These are phyloP conservation scores for Loxodes magnus DNA, from an alignment of 73 alveolate genomes.

Conservation along the genomic window DNA sequence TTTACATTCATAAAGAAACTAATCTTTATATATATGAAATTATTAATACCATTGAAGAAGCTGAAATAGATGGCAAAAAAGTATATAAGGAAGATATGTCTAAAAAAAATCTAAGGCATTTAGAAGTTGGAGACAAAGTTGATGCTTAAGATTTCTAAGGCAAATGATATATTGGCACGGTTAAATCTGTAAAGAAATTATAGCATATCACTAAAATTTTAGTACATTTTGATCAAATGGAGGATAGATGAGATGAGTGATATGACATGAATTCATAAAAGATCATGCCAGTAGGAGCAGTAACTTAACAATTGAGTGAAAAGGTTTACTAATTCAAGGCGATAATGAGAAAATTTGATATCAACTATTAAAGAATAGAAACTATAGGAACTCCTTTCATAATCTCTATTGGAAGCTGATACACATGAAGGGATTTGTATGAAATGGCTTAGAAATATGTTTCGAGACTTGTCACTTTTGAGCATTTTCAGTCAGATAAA, in stretches of 20 bases:
- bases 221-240: background rate
- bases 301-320: background rate
- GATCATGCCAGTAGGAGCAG: background rate
- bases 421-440: background rate
- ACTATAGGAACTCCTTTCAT: constrained; percentile 1
- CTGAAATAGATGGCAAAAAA: constrained; percentile 1
- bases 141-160: background rate
- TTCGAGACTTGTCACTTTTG: background rate
- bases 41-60: constrained; percentile 1
- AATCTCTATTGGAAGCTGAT: constrained; percentile 10
- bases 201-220: no score
- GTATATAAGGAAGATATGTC: background rate
- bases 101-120: background rate
- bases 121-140: background rate
- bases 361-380: background rate
- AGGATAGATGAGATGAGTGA: background rate
- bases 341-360: background rate
- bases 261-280: background rate
- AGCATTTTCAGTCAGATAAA: background rate
- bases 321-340: background rate
- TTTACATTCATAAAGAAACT: background rate
- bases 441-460: background rate
- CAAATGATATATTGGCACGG: background rate
- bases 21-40: constrained; percentile 1
- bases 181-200: no score